phyloP scores from a whole-genome alignment of 345 rosid species.

The Camelina sativa region DNA sequence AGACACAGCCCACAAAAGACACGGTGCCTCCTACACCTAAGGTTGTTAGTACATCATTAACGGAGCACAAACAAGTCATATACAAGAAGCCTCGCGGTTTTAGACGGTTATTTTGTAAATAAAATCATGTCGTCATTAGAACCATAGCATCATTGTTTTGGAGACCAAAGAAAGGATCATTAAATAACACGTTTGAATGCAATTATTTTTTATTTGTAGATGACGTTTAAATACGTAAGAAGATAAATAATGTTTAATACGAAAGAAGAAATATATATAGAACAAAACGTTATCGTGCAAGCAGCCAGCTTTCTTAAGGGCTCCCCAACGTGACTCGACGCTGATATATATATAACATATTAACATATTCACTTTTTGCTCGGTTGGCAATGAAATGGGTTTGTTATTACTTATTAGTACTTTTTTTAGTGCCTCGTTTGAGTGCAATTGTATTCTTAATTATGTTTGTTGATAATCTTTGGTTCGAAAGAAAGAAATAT shows the following conservation, averaged over 20 bases:
- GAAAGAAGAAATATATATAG: no score
- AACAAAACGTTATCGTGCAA: no score
- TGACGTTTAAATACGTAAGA: background rate
- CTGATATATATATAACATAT: no score
- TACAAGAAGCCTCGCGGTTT: conserved; percentile 22
- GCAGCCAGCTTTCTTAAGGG: no score
- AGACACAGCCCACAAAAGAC: conserved; percentile 9
- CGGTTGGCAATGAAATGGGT: no score
- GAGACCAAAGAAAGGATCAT: background rate
- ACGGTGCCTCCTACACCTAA: conserved; percentile 3
- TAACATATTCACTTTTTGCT: no score
- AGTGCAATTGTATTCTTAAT: background rate
- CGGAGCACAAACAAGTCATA: conserved; percentile 8
- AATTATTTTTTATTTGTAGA: background rate
- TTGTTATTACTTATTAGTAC: no score
- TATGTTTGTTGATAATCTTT: background rate
- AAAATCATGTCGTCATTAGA: background rate
- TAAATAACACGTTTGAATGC: no score
- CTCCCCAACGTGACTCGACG: no score
- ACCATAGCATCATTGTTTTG: conserved; percentile 1
- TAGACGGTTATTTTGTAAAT: conserved; percentile 16
- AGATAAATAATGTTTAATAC: background rate
- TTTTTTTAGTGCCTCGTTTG: background rate
- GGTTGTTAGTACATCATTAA: conserved; percentile 13
- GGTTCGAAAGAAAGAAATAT: background rate